These are phyloP conservation scores for Lachancea fermentati DNA, from an alignment of 805 yeast species.

Conservation along the genomic window DNA sequence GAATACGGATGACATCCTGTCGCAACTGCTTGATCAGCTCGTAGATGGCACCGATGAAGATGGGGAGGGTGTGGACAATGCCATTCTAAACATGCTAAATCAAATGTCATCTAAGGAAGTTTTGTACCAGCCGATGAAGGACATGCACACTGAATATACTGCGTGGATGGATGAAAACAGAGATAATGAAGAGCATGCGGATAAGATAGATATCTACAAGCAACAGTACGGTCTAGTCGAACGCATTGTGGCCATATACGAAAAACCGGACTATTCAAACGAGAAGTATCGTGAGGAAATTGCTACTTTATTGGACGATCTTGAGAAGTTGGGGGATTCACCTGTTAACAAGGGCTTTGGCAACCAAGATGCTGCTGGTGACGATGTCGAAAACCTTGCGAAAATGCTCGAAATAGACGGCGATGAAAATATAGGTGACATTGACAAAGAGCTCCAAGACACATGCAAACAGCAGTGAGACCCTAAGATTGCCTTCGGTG, in stretches of 20 bases:
- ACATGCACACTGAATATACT: conserved; percentile 67
- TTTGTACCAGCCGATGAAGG: conserved; percentile 82
- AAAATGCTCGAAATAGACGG: conserved; percentile 25
- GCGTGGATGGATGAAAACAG: conserved; percentile 57
- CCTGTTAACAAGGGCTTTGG: conserved; percentile 26
- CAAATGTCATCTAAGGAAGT: conserved; percentile 82
- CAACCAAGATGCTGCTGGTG: conserved; percentile 6
- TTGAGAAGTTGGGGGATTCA: conserved; percentile 30
- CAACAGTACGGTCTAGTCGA: conserved; percentile 58
- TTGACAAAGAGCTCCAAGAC: conserved; percentile 28
- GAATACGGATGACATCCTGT: conserved; percentile 46
- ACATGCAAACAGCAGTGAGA: conserved; percentile 28
- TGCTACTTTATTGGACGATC: conserved; percentile 24
- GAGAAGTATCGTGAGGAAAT: conserved; percentile 19
- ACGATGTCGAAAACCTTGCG: conserved; percentile 16
- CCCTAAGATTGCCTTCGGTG: background rate
- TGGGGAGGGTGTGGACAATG: conserved; percentile 46
- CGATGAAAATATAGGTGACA: conserved; percentile 17
- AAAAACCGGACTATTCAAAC: conserved; percentile 47
- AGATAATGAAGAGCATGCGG: conserved; percentile 37
- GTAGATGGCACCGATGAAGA: conserved; percentile 31
- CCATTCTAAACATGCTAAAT: conserved; percentile 67
- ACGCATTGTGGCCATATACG: conserved; percentile 61
- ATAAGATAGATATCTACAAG: conserved; percentile 48
- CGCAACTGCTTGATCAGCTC: conserved; percentile 64